These are phyloP conservation scores for Candida corydali DNA, from an alignment of 805 yeast genomes.

Conservation along the genomic window DNA sequence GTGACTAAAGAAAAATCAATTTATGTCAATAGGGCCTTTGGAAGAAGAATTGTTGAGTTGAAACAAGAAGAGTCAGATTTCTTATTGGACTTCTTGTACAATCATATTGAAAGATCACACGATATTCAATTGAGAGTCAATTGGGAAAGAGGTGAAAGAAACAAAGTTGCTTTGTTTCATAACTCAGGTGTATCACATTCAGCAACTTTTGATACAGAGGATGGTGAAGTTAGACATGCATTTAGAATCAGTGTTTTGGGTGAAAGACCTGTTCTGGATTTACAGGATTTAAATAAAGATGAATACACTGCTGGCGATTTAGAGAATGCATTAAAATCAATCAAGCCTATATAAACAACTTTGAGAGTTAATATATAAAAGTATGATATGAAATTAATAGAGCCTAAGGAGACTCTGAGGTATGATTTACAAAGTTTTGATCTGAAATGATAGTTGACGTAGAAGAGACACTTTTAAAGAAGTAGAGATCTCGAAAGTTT, in stretches of 20 bases:
- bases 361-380: too few relatives aligned
- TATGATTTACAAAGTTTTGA: too few relatives aligned
- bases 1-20: slow-evolving; percentile 60
- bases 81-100: slow-evolving; percentile 53
- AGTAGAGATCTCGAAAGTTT: too few relatives aligned
- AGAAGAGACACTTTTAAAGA: too few relatives aligned
- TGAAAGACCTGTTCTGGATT: slow-evolving; percentile 58
- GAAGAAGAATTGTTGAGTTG: slow-evolving; percentile 65
- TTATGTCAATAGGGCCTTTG: slow-evolving; percentile 57
- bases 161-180: slow-evolving; percentile 74
- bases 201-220: slow-evolving; percentile 69
- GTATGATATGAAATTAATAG: too few relatives aligned
- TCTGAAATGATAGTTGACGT: too few relatives aligned
- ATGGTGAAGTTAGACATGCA: slow-evolving; percentile 65
- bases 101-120: slow-evolving; percentile 47
- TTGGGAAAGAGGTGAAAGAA: slow-evolving; percentile 51
- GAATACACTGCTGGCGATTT: slow-evolving; percentile 31
- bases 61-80: slow-evolving; percentile 68
- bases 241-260: slow-evolving; percentile 71
- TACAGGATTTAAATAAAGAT: slow-evolving; percentile 35
- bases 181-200: slow-evolving; percentile 69
- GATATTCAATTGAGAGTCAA: slow-evolving; percentile 67
- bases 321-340: slow-evolving; percentile 22
- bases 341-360: slow-evolving; percentile 11
- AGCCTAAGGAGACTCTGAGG: too few relatives aligned